A percentile compares a stretch with the other conserved stretches of the same genome.
Conservation (phyloP, 768 basidiomycete species). For the Mycena vitilis region DNA sequence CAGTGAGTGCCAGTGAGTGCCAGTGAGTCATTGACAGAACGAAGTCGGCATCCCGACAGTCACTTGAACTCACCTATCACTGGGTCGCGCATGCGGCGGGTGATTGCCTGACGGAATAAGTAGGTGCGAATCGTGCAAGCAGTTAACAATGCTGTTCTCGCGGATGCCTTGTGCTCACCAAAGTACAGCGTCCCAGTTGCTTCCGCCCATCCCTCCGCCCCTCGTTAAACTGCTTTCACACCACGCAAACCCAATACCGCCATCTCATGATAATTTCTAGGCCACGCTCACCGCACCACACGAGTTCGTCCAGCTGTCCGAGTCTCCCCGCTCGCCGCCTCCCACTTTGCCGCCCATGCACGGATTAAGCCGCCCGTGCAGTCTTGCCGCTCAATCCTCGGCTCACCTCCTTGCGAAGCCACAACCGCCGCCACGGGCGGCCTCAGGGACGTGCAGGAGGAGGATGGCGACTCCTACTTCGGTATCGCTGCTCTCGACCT, state of each 20-base stretch:
- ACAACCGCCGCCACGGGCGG: conserved; percentile 50
- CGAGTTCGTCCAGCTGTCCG: conserved; percentile 80
- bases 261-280: too few species aligned
- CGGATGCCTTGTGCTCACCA: conserved; percentile 52
- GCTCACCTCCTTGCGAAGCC: conserved; percentile 40
- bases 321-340: conserved; percentile 57
- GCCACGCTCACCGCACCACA: conserved; percentile 78
- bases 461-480: conserved; percentile 55
- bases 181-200: too few species aligned
- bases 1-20: too few species aligned
- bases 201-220: conserved; percentile 62
- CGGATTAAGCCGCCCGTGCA: conserved; percentile 63
- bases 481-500: conserved; percentile 72
- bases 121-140: too few species aligned
- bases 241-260: conserved; percentile 83
- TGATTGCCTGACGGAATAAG: too few species aligned
- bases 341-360: conserved; percentile 38
- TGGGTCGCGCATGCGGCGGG: too few species aligned
- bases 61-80: too few species aligned
- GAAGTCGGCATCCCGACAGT: too few species aligned
- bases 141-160: too few species aligned
- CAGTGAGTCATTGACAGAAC: too few species aligned
- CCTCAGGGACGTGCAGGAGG: conserved; percentile 46
- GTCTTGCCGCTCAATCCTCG: conserved; percentile 60
- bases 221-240: conserved; percentile 78